phyloP scores from a whole-genome alignment of 257 asterid genomes.

The Lycium barbarum region DNA sequence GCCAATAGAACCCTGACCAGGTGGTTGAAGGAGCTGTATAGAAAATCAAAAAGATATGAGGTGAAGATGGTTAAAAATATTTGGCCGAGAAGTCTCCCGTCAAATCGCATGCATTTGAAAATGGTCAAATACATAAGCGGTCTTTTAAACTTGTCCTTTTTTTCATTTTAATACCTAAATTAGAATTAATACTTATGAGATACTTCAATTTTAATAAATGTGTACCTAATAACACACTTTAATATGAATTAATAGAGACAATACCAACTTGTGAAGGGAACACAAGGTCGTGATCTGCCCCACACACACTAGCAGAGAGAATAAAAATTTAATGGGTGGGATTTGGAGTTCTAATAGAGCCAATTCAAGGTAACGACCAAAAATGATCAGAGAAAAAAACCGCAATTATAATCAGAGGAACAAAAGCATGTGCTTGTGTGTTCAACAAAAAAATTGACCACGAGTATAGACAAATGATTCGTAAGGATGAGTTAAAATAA shows the following conservation, averaged over 20 bases:
- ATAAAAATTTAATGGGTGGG: slow-evolving; percentile 9
- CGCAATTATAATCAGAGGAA: neutral
- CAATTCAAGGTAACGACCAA: neutral
- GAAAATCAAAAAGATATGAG: no score
- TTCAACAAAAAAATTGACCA: neutral
- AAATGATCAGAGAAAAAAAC: neutral
- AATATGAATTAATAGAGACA: neutral
- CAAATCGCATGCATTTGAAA: no score
- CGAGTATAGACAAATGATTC: neutral
- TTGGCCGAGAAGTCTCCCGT: no score
- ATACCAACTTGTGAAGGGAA: slow-evolving; percentile 3
- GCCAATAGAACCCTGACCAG: no score
- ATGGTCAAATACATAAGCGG: no score
- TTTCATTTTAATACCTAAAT: no score
- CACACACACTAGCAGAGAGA: slow-evolving; percentile 1
- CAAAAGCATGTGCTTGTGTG: slow-evolving; percentile 25
- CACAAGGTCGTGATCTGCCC: neutral
- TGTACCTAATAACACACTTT: neutral
- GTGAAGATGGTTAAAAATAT: neutral
- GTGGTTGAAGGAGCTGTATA: neutral
- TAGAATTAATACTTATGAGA: no score
- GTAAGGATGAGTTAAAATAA: neutral
- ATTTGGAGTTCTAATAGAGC: slow-evolving; percentile 8
- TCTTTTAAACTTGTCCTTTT: no score
- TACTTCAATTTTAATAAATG: neutral